These are phyloP conservation scores for Claviceps purpurea DNA, from an alignment of 2,329 filamentous ascomycete species.

Conservation along the genomic window DNA sequence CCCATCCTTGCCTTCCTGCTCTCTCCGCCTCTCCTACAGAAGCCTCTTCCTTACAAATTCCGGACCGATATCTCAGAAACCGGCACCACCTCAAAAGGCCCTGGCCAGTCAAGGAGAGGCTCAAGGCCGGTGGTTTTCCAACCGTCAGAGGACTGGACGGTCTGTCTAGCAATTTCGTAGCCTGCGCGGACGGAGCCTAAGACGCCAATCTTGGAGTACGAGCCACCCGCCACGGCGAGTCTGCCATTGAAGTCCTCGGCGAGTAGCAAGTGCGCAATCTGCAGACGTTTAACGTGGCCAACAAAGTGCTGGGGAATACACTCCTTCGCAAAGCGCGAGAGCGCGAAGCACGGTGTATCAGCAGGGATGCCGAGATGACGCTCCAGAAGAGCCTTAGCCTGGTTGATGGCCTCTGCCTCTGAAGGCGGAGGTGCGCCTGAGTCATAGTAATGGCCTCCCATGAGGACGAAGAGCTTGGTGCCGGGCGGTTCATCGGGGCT, in stretches of 20 bases:
- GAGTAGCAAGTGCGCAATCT: conserved; percentile 40
- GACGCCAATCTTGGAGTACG: conserved; percentile 39
- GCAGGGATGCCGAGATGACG: conserved; percentile 59
- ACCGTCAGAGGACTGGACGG: conserved; percentile 6
- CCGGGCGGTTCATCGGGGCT: conserved; percentile 43
- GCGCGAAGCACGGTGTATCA: conserved; percentile 44
- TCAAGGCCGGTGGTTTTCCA: conserved; percentile 19
- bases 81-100: conserved; percentile 14
- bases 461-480: conserved; percentile 86
- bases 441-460: conserved; percentile 82
- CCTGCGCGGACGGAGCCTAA: conserved; percentile 35
- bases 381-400: conserved; percentile 56
- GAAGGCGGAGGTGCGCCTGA: conserved; percentile 35
- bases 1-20: not conserved
- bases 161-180: conserved; percentile 16
- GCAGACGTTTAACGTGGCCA: conserved; percentile 56
- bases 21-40: not conserved
- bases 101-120: conserved; percentile 12
- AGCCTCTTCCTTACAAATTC: conserved; percentile 4
- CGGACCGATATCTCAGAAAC: conserved; percentile 15
- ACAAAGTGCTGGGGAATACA: conserved; percentile 88
- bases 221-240: conserved; percentile 49
- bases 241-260: conserved; percentile 42
- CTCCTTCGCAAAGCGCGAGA: conserved; percentile 45
- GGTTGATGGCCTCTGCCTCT: conserved; percentile 49